Evolutionary conservation across 2,329 filamentous ascomycete genomes (phyloP).

Genomic region (Talaromyces sp.): DNA sequence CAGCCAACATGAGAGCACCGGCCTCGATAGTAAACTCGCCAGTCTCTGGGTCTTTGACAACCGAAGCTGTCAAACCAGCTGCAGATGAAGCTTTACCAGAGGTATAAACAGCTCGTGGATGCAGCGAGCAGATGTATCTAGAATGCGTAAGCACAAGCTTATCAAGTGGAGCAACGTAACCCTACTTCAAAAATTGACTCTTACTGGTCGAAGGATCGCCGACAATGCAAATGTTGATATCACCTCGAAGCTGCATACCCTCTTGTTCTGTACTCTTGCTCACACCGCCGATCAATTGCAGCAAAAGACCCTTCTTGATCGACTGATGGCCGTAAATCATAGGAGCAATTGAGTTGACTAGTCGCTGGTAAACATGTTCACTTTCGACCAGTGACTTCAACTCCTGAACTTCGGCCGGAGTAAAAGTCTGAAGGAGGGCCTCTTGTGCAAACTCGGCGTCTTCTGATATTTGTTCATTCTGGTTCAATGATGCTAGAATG

Average conservation of each 20-base stretch:
- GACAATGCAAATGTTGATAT: constrained; percentile 98
- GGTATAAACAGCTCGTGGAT: constrained; percentile 95
- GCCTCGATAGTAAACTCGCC: constrained; percentile 99
- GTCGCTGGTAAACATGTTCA: constrained; percentile 87
- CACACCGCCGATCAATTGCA: constrained; percentile 95
- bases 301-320: constrained; percentile 91
- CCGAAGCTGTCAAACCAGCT: constrained; percentile 92
- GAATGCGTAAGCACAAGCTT: not conserved
- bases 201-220: constrained; percentile 96
- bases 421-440: constrained; percentile 81
- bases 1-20: constrained; percentile 92
- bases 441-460: constrained; percentile 83
- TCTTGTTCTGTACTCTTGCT: constrained; percentile 79
- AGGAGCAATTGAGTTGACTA: constrained; percentile 90
- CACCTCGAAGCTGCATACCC: constrained; percentile 91
- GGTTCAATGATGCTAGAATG: constrained; percentile 78
- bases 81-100: constrained; percentile 97
- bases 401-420: constrained; percentile 82
- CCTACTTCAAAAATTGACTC: constrained; percentile 86
- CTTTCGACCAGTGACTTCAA: constrained; percentile 90
- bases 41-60: constrained; percentile 97
- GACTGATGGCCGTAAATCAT: constrained; percentile 97
- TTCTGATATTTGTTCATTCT: constrained; percentile 65
- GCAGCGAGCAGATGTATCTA: constrained; percentile 86
- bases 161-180: not conserved